A percentile compares a stretch with the other conserved stretches of the same genome.
Evolutionary conservation across 345 rosid genomes (phyloP).

Genomic region (Microthlaspi erraticum): DNA sequence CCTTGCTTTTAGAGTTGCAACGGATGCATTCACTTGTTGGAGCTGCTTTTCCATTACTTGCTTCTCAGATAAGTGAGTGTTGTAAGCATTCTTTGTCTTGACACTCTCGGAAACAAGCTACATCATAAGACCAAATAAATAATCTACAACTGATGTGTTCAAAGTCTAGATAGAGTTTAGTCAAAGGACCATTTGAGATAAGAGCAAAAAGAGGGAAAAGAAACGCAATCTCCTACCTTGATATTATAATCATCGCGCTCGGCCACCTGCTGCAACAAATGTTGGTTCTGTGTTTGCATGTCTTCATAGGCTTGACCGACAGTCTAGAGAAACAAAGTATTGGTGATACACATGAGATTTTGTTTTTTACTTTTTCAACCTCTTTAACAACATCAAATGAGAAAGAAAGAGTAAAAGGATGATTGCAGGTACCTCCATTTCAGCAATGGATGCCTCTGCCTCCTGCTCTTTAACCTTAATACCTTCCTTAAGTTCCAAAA

Average conservation of each 20-base stretch:
- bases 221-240: constrained; percentile 55
- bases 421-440: constrained; percentile 68
- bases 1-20: constrained; percentile 66
- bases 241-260: constrained; percentile 93
- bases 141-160: constrained; percentile 2
- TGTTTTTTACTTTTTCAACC: neutral
- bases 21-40: constrained; percentile 64
- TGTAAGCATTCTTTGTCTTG: constrained; percentile 80
- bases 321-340: constrained; percentile 54
- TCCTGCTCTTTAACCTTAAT: constrained; percentile 80
- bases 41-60: constrained; percentile 75
- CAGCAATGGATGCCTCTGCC: constrained; percentile 86
- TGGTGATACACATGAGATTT: constrained; percentile 18
- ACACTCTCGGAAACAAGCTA: constrained; percentile 99
- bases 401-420: constrained; percentile 24
- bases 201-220: neutral
- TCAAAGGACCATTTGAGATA: constrained; percentile 13
- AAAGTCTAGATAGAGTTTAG: constrained; percentile 23
- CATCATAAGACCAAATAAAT: constrained; percentile 37
- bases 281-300: constrained; percentile 94
- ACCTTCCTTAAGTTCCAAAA: constrained; percentile 77
- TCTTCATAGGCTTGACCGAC: constrained; percentile 97
- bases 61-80: constrained; percentile 73
- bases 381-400: constrained; percentile 24
- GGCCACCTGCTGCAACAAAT: constrained; percentile 80